A percentile compares a stretch with the other conserved stretches of the same genome.
These are phyloP conservation scores for Tylopilus sp. DNA, from an alignment of 1,284 basidiomycete species.

Conservation along the genomic window DNA sequence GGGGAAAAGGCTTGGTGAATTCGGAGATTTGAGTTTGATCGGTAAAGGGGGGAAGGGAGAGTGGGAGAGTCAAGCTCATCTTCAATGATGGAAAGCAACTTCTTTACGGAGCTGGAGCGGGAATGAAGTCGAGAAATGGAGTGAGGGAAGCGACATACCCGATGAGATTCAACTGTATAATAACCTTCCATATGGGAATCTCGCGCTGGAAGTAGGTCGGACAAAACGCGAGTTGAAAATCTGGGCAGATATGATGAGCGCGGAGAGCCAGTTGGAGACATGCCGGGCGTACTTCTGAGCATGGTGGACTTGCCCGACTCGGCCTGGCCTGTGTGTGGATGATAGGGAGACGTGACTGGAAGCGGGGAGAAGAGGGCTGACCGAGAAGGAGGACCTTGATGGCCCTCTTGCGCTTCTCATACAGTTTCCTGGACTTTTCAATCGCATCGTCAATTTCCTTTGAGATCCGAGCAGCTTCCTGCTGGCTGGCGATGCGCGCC, in stretches of 20 bases:
- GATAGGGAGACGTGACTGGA: not conserved
- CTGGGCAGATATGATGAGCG: constrained; percentile 44
- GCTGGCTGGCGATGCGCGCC: constrained; percentile 50
- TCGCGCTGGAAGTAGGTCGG: constrained; percentile 70
- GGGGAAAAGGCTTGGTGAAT: not conserved
- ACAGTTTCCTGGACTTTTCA: constrained; percentile 58
- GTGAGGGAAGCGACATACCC: constrained; percentile 48
- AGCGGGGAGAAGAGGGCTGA: constrained; percentile 36
- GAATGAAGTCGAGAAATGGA: not conserved
- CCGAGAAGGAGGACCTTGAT: constrained; percentile 75
- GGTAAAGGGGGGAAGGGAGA: constrained; percentile 16
- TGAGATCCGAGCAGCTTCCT: constrained; percentile 58
- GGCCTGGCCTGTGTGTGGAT: constrained; percentile 63
- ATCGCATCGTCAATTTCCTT: constrained; percentile 69
- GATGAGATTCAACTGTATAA: constrained; percentile 78
- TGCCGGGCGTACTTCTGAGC: constrained; percentile 68
- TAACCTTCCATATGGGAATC: constrained; percentile 67
- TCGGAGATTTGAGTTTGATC: constrained; percentile 4
- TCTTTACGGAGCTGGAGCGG: constrained; percentile 61
- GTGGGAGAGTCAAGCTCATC: constrained; percentile 56
- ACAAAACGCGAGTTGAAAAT: constrained; percentile 75
- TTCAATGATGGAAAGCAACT: constrained; percentile 61
- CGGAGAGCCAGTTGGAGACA: not conserved
- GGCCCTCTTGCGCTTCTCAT: constrained; percentile 66
- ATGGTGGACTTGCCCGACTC: constrained; percentile 80